Percentiles rank a stretch among this genome's conserved stretches.
phyloP scores from a whole-genome alignment of 2,329 filamentous ascomycete species.

The Alternaria sp. region DNA sequence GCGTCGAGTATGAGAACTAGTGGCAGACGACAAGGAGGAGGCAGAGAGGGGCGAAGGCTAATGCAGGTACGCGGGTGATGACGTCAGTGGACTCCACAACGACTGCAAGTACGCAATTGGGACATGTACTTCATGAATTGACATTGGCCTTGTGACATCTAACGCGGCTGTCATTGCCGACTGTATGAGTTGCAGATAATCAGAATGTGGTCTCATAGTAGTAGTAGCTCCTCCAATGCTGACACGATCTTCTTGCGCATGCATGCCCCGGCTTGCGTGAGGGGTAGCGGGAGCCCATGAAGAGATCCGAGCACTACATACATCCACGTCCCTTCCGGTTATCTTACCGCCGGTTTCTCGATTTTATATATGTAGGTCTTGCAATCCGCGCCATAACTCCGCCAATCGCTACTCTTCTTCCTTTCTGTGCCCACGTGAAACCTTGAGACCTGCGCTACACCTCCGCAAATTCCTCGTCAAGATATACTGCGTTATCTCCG shows the following conservation, averaged over 20 bases:
- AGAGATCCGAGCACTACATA: neutral
- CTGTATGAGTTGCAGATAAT: neutral
- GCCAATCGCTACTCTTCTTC: neutral
- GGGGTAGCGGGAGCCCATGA: neutral
- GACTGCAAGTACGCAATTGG: neutral
- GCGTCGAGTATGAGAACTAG: neutral
- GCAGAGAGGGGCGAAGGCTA: slow-evolving; percentile 1
- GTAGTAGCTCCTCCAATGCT: neutral
- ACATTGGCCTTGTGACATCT: neutral
- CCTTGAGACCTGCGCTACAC: neutral
- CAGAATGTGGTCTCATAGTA: neutral
- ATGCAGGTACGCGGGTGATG: slow-evolving; percentile 11
- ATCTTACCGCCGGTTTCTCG: neutral
- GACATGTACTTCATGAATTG: neutral
- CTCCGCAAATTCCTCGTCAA: neutral
- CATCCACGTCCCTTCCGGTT: neutral
- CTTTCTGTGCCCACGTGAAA: neutral
- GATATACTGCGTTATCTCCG: neutral
- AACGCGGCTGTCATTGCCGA: neutral
- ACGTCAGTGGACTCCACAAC: slow-evolving; percentile 9
- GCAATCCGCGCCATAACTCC: neutral
- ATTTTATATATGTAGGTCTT: neutral
- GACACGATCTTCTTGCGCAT: neutral
- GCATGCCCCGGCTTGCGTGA: neutral
- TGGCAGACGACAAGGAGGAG: neutral